These are phyloP conservation scores for Exophiala xenobiotica DNA, from an alignment of 2,329 filamentous ascomycete species.

Conservation along the genomic window DNA sequence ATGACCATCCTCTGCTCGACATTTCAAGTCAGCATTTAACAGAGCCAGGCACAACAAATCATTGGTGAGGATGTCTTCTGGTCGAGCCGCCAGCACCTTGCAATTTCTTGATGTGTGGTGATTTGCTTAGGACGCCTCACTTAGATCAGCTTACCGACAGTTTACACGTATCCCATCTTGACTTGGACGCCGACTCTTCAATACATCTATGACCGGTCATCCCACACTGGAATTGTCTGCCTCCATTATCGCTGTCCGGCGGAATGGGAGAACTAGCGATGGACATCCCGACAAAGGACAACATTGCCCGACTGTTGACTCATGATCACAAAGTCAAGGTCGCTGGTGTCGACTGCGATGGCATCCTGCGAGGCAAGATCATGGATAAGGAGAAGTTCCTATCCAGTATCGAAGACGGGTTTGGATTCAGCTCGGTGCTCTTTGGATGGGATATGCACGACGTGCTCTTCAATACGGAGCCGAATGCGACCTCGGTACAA, in stretches of 20 bases:
- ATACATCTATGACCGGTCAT: not conserved
- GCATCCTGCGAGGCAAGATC: conserved; percentile 9
- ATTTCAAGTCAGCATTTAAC: no score
- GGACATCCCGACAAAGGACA: not conserved
- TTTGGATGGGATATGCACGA: conserved; percentile 14
- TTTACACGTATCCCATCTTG: no score
- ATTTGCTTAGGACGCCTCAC: no score
- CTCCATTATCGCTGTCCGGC: not conserved
- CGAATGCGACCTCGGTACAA: not conserved
- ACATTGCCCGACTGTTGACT: not conserved
- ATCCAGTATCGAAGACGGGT: conserved; percentile 3
- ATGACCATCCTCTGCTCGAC: no score
- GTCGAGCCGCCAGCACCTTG: no score
- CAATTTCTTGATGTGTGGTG: no score
- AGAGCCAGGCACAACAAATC: no score
- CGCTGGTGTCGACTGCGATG: conserved; percentile 5
- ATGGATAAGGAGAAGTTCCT: conserved; percentile 14
- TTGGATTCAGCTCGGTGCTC: conserved; percentile 7
- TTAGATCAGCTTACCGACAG: no score
- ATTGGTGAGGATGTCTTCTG: no score
- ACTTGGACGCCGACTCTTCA: no score
- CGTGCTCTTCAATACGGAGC: conserved; percentile 2
- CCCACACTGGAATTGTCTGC: not conserved
- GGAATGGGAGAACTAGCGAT: not conserved
- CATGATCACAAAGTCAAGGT: conserved; percentile 9